Conservation (phyloP, 176 grass and related monocot genomes). For the Carex parvula region DNA sequence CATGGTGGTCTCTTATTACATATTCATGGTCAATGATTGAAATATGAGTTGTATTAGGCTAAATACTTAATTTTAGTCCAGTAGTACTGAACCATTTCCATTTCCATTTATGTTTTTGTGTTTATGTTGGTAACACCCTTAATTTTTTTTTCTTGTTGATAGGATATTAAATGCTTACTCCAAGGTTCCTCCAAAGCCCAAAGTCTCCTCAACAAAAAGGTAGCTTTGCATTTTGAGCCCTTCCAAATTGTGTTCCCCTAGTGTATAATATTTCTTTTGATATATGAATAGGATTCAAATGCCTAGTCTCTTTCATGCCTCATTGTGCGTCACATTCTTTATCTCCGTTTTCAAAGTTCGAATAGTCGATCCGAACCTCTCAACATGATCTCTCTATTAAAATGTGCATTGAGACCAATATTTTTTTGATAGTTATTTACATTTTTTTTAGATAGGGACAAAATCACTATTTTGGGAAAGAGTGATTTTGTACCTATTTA, state of each 20-base stretch:
- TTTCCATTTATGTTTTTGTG: background rate
- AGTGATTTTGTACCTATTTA: no score
- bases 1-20: background rate
- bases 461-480: no score
- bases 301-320: no score
- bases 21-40: background rate
- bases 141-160: conserved; percentile 26
- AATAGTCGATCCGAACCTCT: no score
- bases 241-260: background rate
- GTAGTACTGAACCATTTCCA: background rate
- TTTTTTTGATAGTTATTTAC: no score
- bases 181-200: conserved; percentile 78
- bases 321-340: no score
- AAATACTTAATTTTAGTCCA: background rate
- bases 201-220: conserved; percentile 69
- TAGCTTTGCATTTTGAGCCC: conserved; percentile 14
- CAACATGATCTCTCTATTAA: no score
- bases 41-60: background rate
- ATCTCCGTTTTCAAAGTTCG: no score
- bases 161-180: conserved; percentile 91
- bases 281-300: no score
- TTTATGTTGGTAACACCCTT: background rate
- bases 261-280: background rate
- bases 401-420: no score
- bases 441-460: no score